These are phyloP conservation scores for Apiospora rasikravindrae DNA, from an alignment of 2,329 filamentous ascomycete genomes.

Conservation along the genomic window DNA sequence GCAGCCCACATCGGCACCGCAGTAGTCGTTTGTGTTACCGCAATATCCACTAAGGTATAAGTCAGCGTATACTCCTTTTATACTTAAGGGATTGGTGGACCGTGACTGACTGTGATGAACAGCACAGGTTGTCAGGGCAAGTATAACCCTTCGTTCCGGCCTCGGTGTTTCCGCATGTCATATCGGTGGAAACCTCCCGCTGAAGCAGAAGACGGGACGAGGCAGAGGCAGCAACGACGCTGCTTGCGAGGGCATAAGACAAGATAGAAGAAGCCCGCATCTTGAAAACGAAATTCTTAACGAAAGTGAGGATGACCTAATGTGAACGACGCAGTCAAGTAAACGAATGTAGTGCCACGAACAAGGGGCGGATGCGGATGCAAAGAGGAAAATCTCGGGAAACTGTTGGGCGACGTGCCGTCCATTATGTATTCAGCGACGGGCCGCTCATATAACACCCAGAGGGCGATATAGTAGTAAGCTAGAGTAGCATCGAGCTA, in stretches of 20 bases:
- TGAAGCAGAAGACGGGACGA: conserved; percentile 24
- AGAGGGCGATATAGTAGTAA: background rate
- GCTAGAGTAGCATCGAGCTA: background rate
- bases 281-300: conserved; percentile 20
- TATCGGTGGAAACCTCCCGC: conserved; percentile 29
- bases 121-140: conserved; percentile 31
- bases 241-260: conserved; percentile 28
- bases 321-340: background rate
- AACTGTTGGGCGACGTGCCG: background rate
- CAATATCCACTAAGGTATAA: conserved; percentile 29
- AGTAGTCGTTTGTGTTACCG: conserved; percentile 33
- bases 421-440: background rate
- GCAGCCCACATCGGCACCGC: conserved; percentile 23
- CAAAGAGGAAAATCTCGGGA: background rate
- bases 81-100: accelerated
- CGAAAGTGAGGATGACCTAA: conserved; percentile 24
- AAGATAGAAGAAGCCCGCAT: conserved; percentile 25
- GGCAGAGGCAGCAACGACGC: conserved; percentile 29
- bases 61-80: background rate
- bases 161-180: conserved; percentile 33
- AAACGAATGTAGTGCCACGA: conserved; percentile 15
- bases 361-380: conserved; percentile 6
- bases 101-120: conserved; percentile 23
- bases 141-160: conserved; percentile 33
- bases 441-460: background rate